Conservation (phyloP, 2,329 filamentous ascomycete species). For the Claviceps quebecensis region DNA sequence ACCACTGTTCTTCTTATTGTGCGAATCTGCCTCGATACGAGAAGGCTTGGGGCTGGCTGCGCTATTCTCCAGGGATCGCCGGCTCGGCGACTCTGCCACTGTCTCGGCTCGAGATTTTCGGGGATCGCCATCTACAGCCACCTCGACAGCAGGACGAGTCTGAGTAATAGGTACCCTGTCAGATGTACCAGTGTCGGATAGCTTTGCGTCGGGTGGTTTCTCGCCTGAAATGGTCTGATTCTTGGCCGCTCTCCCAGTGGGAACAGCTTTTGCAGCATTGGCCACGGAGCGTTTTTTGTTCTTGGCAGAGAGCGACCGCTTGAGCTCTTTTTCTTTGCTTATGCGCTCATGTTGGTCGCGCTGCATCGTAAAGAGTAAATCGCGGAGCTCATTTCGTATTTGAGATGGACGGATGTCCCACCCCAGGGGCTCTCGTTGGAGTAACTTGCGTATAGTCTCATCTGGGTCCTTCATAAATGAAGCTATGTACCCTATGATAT, state of each 20-base stretch:
- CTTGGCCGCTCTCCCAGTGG: not conserved
- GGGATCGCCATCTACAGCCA: not conserved
- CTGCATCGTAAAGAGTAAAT: constrained; percentile 50
- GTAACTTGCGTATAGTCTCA: constrained; percentile 49
- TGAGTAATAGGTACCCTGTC: not conserved
- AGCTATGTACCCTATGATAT: constrained; percentile 69
- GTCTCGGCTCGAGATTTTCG: not conserved
- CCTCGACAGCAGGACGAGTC: too few species aligned
- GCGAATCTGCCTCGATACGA: constrained; percentile 9
- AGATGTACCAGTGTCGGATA: not conserved
- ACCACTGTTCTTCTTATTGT: not conserved
- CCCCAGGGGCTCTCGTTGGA: constrained; percentile 39
- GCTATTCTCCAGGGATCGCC: constrained; percentile 1
- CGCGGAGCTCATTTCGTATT: constrained; percentile 52
- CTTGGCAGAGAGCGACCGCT: constrained; percentile 16
- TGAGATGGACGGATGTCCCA: constrained; percentile 42
- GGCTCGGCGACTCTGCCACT: not conserved
- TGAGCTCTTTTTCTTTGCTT: constrained; percentile 23
- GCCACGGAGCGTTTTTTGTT: constrained; percentile 6
- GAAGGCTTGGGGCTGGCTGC: constrained; percentile 9
- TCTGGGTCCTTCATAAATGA: constrained; percentile 68
- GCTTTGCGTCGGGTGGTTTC: not conserved
- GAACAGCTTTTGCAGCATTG: not conserved
- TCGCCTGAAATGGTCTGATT: not conserved
- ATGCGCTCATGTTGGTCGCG: constrained; percentile 35